Evolutionary conservation across 257 asterid species (phyloP), one percentile per base, ranked within the genome.

Genomic region (Solanum sejunctum): DNA sequence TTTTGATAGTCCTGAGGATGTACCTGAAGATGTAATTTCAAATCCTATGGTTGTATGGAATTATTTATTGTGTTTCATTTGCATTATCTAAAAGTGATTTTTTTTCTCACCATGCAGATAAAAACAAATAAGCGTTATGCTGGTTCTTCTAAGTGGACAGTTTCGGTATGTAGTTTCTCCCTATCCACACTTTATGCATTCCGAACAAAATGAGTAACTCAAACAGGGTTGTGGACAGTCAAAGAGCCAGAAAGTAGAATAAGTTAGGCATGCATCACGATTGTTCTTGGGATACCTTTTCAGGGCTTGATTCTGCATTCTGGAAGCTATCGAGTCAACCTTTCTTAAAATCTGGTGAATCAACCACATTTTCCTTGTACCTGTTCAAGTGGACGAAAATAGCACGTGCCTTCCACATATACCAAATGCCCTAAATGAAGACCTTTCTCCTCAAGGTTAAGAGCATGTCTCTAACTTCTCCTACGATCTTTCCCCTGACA

Each of bases 91-190:
- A 21, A 82, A 43, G 47, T 17, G 17, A 12, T 0, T 8, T 63
- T 55, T 21, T 63, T 55, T 21, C 64, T 61, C 23, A 16, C 77
- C 81, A 21, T 91, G 93, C 94, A 94, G 98, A 89, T 94, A 87
- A 94, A 90, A 89, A 13, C 94, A 57, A 94, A 94, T 83, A 93
- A 94, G 70, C 97, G 97, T 17, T 94, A 94, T 89, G 98, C 97
- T 78, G 96, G 97, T 83, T 88, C 97, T 79, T 89, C 92, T 89
- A 94, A 93, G 86, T 94, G 98, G 98, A 94, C 97, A 28, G 98
- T 94, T 10, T 85, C 90, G 95, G 97, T 93, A 89, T 18, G 52
- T 16, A 43, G 45, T 36, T 36, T 21, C 45, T 47, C 26, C 12
- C 11, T 1, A 1, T 23, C 11, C 28, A 9, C 84, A 4, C 2